These are phyloP conservation scores for Wickerhamiella brachini DNA, from an alignment of 805 yeast genomes.

Conservation along the genomic window DNA sequence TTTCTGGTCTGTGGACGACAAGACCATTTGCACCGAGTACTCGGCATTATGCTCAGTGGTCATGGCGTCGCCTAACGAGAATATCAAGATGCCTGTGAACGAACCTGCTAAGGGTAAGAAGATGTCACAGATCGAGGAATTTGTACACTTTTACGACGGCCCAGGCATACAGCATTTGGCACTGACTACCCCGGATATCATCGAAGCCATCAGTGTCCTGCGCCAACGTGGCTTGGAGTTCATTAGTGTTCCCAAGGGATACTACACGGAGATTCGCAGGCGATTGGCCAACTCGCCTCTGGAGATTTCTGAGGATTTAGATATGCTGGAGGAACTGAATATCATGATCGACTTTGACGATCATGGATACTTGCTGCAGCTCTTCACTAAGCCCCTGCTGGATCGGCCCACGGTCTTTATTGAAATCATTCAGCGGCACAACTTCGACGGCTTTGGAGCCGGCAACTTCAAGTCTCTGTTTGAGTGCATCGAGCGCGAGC, in stretches of 20 bases:
- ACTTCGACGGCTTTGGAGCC: slow-evolving; percentile 78
- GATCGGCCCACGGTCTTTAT: slow-evolving; percentile 74
- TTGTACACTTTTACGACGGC: slow-evolving; percentile 57
- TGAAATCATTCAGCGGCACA: slow-evolving; percentile 67
- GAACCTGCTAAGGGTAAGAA: slow-evolving; percentile 63
- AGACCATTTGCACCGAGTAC: slow-evolving; percentile 52
- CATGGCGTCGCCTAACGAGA: slow-evolving; percentile 54
- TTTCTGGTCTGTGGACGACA: slow-evolving; percentile 78
- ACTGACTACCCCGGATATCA: slow-evolving; percentile 45
- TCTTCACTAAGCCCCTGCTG: slow-evolving; percentile 62
- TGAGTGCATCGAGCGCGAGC: slow-evolving; percentile 71
- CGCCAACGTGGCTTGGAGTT: slow-evolving; percentile 55
- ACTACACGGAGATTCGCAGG: slow-evolving; percentile 39
- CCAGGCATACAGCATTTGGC: slow-evolving; percentile 84
- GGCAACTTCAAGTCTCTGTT: slow-evolving; percentile 77
- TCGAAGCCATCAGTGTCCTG: slow-evolving; percentile 41
- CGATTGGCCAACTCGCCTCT: slow-evolving; percentile 34
- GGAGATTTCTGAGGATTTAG: slow-evolving; percentile 39
- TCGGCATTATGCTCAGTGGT: slow-evolving; percentile 64
- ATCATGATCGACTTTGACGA: slow-evolving; percentile 69
- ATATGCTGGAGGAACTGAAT: slow-evolving; percentile 35
- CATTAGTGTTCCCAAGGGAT: slow-evolving; percentile 42
- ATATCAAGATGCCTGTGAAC: slow-evolving; percentile 67
- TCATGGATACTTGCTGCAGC: slow-evolving; percentile 61
- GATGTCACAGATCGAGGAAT: slow-evolving; percentile 73